These are phyloP conservation scores for Tricholoma hemisulphureum DNA, from an alignment of 768 basidiomycete genomes.

Conservation along the genomic window DNA sequence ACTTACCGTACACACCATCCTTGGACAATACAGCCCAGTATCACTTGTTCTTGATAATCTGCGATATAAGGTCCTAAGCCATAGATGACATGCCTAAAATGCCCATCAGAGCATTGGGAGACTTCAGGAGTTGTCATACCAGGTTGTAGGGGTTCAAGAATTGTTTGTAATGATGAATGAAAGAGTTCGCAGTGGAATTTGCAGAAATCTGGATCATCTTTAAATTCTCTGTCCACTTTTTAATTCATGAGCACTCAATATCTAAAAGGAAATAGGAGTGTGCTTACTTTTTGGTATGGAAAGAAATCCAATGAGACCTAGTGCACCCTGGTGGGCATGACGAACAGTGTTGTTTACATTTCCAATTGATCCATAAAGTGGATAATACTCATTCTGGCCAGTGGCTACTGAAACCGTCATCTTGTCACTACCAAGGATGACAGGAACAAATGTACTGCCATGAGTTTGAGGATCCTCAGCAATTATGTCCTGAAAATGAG, in stretches of 20 bases:
- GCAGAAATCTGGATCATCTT: slow-evolving; percentile 17
- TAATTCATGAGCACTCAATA: neutral
- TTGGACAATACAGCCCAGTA: slow-evolving; percentile 31
- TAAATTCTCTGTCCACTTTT: slow-evolving; percentile 15
- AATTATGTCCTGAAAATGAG: slow-evolving; percentile 8
- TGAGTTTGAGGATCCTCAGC: slow-evolving; percentile 11
- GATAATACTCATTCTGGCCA: slow-evolving; percentile 20
- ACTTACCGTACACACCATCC: slow-evolving; percentile 26
- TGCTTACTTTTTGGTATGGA: slow-evolving; percentile 13
- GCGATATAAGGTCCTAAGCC: slow-evolving; percentile 36
- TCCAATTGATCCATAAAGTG: slow-evolving; percentile 17
- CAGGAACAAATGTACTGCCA: slow-evolving; percentile 15
- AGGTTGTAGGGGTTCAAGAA: slow-evolving; percentile 20
- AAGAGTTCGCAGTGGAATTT: slow-evolving; percentile 30
- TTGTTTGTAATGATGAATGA: slow-evolving; percentile 25
- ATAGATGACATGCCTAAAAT: slow-evolving; percentile 26
- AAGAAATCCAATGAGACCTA: slow-evolving; percentile 7
- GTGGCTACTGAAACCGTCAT: slow-evolving; percentile 27
- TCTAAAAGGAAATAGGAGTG: neutral
- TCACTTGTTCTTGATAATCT: slow-evolving; percentile 36
- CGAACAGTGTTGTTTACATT: slow-evolving; percentile 12
- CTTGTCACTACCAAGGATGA: slow-evolving; percentile 31
- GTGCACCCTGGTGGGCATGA: slow-evolving; percentile 2
- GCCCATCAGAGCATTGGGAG: slow-evolving; percentile 26
- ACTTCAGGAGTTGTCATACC: slow-evolving; percentile 30